phyloP scores from a whole-genome alignment of 2,329 filamentous ascomycete species.

The Teratosphaeria pseudoeucalypti region DNA sequence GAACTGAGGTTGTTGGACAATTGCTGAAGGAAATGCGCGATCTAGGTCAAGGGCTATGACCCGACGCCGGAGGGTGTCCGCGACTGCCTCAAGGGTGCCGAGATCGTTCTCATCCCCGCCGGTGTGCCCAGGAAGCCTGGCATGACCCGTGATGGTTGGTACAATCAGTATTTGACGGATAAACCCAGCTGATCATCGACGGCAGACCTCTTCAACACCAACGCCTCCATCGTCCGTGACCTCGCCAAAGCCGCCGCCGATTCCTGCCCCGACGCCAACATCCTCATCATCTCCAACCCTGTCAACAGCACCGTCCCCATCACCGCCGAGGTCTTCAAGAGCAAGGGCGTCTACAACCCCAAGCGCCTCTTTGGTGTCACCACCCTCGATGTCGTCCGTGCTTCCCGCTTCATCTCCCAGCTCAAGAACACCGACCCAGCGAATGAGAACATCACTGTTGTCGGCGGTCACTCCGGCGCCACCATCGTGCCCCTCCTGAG shows the following conservation, averaged over 20 bases:
- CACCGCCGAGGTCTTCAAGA: constrained; percentile 93
- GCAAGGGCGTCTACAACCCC: constrained; percentile 92
- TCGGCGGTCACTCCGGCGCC: constrained; percentile 94
- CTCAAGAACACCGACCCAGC: constrained; percentile 82
- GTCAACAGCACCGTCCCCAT: constrained; percentile 99
- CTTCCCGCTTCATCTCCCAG: constrained; percentile 94
- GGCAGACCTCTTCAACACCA: constrained; percentile 97
- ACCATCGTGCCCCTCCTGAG: constrained; percentile 98
- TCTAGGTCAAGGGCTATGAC: constrained; percentile 74
- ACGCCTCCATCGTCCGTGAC: constrained; percentile 97
- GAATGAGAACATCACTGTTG: constrained; percentile 87
- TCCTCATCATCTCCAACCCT: constrained; percentile 97
- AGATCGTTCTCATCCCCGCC: constrained; percentile 94
- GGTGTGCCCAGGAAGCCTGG: constrained; percentile 98
- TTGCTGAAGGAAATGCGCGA: constrained; percentile 7
- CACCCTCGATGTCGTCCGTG: constrained; percentile 96
- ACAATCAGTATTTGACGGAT: neutral
- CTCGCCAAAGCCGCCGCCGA: constrained; percentile 91
- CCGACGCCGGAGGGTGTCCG: constrained; percentile 58
- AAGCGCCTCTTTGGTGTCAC: constrained; percentile 99
- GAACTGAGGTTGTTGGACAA: neutral
- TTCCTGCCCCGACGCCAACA: constrained; percentile 79
- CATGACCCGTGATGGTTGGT: constrained; percentile 87
- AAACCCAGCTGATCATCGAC: neutral
- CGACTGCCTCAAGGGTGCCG: constrained; percentile 70